A percentile compares a stretch with the other conserved stretches of the same genome.
phyloP scores from a whole-genome alignment of 2,329 filamentous ascomycete genomes.

The Clarireedia sp. region DNA sequence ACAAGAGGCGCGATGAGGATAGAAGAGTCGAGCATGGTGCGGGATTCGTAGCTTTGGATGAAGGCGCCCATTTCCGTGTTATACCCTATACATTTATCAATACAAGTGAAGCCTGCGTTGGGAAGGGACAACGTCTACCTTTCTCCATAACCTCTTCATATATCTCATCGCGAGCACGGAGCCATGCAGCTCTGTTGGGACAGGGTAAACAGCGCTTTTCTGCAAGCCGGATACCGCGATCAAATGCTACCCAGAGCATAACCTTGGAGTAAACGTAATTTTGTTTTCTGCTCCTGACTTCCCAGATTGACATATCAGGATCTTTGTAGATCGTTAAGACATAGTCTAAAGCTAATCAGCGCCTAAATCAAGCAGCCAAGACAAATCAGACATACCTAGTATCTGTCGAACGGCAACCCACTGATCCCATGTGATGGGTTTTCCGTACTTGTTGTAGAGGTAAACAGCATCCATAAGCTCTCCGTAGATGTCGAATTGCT shows the following conservation, averaged over 20 bases:
- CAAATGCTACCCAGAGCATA: constrained; percentile 76
- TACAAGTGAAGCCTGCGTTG: background rate
- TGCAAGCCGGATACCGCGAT: constrained; percentile 63
- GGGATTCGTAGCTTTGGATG: constrained; percentile 68
- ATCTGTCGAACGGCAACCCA: constrained; percentile 66
- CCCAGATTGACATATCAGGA: constrained; percentile 78
- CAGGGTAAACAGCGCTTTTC: constrained; percentile 72
- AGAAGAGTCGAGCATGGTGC: constrained; percentile 62
- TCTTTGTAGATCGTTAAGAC: constrained; percentile 59
- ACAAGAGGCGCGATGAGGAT: constrained; percentile 71
- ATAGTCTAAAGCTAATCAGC: constrained; percentile 43
- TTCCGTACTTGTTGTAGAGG: constrained; percentile 72
- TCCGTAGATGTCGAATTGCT: constrained; percentile 73
- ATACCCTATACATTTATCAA: constrained; percentile 43
- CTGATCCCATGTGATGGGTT: constrained; percentile 67
- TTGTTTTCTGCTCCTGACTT: constrained; percentile 67
- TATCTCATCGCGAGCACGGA: constrained; percentile 55
- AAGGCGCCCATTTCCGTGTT: constrained; percentile 63
- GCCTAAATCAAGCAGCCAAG: background rate
- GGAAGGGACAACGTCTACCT: constrained; percentile 30
- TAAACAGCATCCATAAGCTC: constrained; percentile 73
- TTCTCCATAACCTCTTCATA: constrained; percentile 75
- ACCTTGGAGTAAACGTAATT: constrained; percentile 77
- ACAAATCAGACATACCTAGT: constrained; percentile 35
- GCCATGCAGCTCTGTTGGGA: constrained; percentile 59